Percentiles rank a stretch among this genome's conserved stretches.
Conservation (phyloP, 2,329 filamentous ascomycete genomes). For the Domatiomyces catenatus region DNA sequence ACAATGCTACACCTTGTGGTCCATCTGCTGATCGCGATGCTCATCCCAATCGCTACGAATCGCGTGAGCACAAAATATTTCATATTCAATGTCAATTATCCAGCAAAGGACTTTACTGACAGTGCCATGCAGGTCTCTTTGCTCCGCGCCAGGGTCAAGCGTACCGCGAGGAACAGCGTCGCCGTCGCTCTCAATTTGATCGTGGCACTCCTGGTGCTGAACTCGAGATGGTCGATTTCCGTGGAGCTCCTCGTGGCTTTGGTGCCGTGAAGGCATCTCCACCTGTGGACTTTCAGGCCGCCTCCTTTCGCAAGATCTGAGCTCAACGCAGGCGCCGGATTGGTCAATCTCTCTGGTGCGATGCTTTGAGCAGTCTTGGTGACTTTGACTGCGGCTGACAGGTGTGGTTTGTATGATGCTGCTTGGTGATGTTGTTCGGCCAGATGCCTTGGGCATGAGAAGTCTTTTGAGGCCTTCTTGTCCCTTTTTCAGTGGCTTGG, state of each 20-base stretch:
- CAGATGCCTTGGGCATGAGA: background rate
- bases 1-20: constrained; percentile 8
- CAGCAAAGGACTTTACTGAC: constrained; percentile 5
- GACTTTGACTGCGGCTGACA: background rate
- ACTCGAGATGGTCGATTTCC: constrained; percentile 36
- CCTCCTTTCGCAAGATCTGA: background rate
- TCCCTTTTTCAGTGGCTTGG: background rate
- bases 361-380: background rate
- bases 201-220: constrained; percentile 61
- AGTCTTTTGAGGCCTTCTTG: background rate
- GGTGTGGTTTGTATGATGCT: background rate
- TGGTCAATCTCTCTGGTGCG: background rate
- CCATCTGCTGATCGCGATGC: constrained; percentile 7
- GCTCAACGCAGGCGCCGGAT: background rate
- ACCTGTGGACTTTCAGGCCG: background rate
- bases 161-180: constrained; percentile 59
- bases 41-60: constrained; percentile 1
- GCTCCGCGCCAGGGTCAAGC: constrained; percentile 63
- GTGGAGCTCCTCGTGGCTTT: background rate
- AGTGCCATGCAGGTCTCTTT: constrained; percentile 48
- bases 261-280: background rate
- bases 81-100: constrained; percentile 1
- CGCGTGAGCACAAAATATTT: constrained; percentile 10
- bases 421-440: background rate
- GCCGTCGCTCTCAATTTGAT: constrained; percentile 63